Evolutionary conservation across 163 green algal species (phyloP).

Genomic region (Prototheca wickerhamii): DNA sequence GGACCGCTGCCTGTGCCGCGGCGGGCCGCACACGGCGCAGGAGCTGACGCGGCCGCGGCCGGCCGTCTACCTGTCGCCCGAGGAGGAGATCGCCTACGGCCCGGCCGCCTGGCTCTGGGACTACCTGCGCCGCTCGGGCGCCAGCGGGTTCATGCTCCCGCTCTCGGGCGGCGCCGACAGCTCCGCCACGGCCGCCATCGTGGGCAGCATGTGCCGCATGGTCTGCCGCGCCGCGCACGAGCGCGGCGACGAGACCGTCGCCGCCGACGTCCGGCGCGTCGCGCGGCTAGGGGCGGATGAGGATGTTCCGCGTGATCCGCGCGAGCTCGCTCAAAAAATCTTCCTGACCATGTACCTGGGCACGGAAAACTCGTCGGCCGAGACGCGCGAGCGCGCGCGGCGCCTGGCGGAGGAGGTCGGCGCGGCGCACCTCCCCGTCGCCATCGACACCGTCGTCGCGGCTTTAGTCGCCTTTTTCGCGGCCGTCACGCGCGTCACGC

Average conservation of each 20-base stretch:
- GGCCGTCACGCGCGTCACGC: constrained; percentile 62
- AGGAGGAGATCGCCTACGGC: constrained; percentile 69
- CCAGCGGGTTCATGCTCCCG: constrained; percentile 84
- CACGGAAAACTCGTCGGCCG: constrained; percentile 54
- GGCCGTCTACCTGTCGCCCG: constrained; percentile 30
- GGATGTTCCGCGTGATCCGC: constrained; percentile 6
- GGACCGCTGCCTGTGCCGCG: constrained; percentile 26
- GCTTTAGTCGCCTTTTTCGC: constrained; percentile 71
- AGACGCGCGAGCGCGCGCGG: constrained; percentile 53
- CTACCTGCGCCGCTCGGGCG: constrained; percentile 82
- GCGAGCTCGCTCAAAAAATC: constrained; percentile 69
- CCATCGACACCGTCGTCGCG: constrained; percentile 74
- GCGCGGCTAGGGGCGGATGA: constrained; percentile 25
- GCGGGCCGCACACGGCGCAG: not conserved
- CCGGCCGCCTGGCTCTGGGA: constrained; percentile 98
- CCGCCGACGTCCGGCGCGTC: constrained; percentile 43
- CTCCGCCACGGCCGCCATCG: constrained; percentile 78
- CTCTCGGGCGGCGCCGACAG: constrained; percentile 91
- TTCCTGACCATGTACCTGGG: constrained; percentile 90
- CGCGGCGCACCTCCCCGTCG: constrained; percentile 69
- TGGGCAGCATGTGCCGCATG: constrained; percentile 82
- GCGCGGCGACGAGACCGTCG: constrained; percentile 53
- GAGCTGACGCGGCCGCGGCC: constrained; percentile 11
- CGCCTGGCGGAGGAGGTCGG: constrained; percentile 60
- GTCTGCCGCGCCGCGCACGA: constrained; percentile 39